Evolutionary conservation across 257 asterid species (phyloP).

Genomic region (Cinchona pubescens): DNA sequence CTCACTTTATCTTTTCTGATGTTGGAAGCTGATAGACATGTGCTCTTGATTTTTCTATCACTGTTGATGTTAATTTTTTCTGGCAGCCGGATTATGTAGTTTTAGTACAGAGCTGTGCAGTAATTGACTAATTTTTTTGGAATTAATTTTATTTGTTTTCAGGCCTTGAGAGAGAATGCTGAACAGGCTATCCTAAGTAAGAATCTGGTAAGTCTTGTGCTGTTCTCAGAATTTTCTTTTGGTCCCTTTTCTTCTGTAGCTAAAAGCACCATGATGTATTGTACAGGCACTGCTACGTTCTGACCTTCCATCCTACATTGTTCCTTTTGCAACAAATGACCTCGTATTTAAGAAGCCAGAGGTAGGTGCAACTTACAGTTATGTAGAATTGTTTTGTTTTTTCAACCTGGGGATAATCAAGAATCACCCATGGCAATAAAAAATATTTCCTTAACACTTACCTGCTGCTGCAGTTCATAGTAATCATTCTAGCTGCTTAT

Average conservation of each 20-base stretch:
- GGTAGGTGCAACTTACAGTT: constrained; percentile 42
- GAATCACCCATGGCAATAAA: not conserved
- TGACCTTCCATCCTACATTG: constrained; percentile 94
- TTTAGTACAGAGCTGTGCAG: not conserved
- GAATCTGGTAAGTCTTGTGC: constrained; percentile 45
- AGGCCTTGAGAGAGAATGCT: constrained; percentile 68
- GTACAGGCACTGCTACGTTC: constrained; percentile 83
- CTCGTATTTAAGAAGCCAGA: constrained; percentile 71
- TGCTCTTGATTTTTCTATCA: not conserved
- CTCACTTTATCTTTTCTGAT: not conserved
- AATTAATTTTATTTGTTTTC: constrained; percentile 25
- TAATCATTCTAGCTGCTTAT: not conserved
- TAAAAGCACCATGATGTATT: constrained; percentile 13
- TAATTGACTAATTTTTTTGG: constrained; percentile 4
- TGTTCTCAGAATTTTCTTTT: not conserved
- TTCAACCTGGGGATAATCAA: not conserved
- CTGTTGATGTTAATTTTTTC: not conserved
- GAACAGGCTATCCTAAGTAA: constrained; percentile 95
- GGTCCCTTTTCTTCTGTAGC: not conserved
- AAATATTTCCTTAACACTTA: not conserved
- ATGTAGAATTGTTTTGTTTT: not conserved
- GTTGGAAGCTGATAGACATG: not conserved
- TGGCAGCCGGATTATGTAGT: not conserved
- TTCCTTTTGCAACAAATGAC: constrained; percentile 72
- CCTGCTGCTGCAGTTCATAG: not conserved